phyloP scores from a whole-genome alignment of 164 flowering plant genomes.

The Amborella trichopoda region DNA sequence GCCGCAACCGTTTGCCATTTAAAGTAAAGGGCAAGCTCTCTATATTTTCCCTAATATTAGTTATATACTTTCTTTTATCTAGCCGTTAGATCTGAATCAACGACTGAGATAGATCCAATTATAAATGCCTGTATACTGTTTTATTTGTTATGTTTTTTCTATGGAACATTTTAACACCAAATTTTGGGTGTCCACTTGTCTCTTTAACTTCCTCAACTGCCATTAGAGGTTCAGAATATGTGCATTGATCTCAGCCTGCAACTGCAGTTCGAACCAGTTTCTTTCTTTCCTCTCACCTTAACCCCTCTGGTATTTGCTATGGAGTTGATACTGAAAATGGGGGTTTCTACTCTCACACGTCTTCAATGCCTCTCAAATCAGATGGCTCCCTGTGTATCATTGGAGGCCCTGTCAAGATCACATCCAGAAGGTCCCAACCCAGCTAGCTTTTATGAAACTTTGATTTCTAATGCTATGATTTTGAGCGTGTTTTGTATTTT shows the following conservation, averaged over 20 bases:
- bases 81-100: too few species aligned
- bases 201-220: constrained; percentile 67
- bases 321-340: constrained; percentile 26
- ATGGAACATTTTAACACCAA: too few species aligned
- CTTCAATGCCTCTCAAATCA: constrained; percentile 77
- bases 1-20: too few species aligned
- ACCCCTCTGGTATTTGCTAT: constrained; percentile 21
- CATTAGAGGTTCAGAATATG: constrained; percentile 43
- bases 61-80: too few species aligned
- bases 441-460: too few species aligned
- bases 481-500: background rate
- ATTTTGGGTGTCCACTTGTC: too few species aligned
- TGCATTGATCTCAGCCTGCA: constrained; percentile 19
- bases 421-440: constrained; percentile 56
- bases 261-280: constrained; percentile 29
- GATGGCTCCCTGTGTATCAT: constrained; percentile 89
- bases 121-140: too few species aligned
- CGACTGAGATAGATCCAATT: too few species aligned
- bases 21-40: too few species aligned
- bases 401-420: constrained; percentile 59
- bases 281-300: constrained; percentile 23
- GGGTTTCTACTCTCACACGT: constrained; percentile 30
- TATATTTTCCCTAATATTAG: too few species aligned
- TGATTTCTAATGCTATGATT: background rate
- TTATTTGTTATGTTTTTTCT: too few species aligned